Percentiles rank a stretch among this genome's conserved stretches.
Evolutionary conservation across 106 monocot genomes (phyloP).

Genomic region (Acanthochlamys bracteata): DNA sequence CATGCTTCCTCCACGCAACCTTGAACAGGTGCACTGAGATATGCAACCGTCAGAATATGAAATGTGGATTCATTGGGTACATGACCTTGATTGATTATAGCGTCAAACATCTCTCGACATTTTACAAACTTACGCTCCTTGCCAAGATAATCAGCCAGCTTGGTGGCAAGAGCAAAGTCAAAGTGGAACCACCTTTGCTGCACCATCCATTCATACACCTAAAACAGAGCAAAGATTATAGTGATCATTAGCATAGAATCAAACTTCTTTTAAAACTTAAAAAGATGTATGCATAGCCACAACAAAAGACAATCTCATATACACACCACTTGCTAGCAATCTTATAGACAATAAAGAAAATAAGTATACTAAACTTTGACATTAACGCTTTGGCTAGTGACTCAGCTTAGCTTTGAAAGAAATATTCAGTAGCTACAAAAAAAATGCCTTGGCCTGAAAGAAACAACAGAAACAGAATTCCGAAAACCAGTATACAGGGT

Average conservation of each 20-base stretch:
- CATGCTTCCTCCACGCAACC: constrained; percentile 80
- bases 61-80: constrained; percentile 84
- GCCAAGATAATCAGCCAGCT: constrained; percentile 74
- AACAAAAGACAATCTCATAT: too few relatives aligned
- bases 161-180: constrained; percentile 65
- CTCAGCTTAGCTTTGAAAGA: too few relatives aligned
- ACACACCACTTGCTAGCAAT: too few relatives aligned
- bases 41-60: constrained; percentile 69
- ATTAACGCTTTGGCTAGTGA: too few relatives aligned
- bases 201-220: constrained; percentile 92
- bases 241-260: background rate
- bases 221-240: constrained; percentile 14
- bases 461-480: too few relatives aligned
- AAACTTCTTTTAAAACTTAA: background rate
- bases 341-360: too few relatives aligned
- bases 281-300: background rate
- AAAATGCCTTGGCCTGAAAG: too few relatives aligned
- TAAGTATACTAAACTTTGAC: too few relatives aligned
- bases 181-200: constrained; percentile 69
- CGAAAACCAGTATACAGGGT: too few relatives aligned
- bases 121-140: constrained; percentile 65
- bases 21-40: constrained; percentile 54
- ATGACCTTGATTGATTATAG: constrained; percentile 59
- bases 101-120: constrained; percentile 74
- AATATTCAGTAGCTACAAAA: too few relatives aligned